phyloP scores from a whole-genome alignment of 2,329 filamentous ascomycete species.

The Dryadomyces quercivorus region DNA sequence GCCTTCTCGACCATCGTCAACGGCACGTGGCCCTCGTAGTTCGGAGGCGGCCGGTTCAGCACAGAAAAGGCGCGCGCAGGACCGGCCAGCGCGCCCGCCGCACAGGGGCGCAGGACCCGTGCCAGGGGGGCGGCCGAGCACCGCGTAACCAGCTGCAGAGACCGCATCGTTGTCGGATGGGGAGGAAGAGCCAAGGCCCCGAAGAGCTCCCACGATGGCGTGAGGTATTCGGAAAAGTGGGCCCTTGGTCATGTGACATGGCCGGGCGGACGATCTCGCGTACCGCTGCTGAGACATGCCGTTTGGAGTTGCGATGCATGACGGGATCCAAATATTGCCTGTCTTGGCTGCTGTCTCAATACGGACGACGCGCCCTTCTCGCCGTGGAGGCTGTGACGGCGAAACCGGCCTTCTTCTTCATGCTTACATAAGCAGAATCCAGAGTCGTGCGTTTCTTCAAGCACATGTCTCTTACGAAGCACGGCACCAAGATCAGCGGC shows the following conservation, averaged over 20 bases:
- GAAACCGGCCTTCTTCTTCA: too few species aligned
- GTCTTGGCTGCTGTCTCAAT: too few species aligned
- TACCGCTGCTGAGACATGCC: too few species aligned
- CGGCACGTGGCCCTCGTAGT: constrained; percentile 87
- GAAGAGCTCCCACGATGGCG: not conserved
- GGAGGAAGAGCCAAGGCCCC: not conserved
- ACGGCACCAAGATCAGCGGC: too few species aligned
- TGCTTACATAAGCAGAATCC: too few species aligned
- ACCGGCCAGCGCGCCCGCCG: not conserved
- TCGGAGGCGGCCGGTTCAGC: constrained; percentile 71
- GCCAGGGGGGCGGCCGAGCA: not conserved
- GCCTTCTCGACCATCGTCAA: constrained; percentile 67
- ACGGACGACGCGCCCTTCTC: too few species aligned
- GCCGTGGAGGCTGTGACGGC: too few species aligned
- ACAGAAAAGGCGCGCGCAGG: constrained; percentile 51
- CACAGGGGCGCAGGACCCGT: not conserved
- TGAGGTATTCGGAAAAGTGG: not conserved
- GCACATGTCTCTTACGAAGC: too few species aligned
- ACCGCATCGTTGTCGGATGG: not conserved
- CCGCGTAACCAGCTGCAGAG: constrained; percentile 3
- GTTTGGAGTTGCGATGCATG: too few species aligned
- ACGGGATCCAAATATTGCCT: too few species aligned
- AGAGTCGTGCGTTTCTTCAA: too few species aligned
- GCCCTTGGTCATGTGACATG: not conserved
- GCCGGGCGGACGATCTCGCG: too few species aligned